Evolutionary conservation across 2,329 filamentous ascomycete species (phyloP).

Genomic region (Sphaceloma murrayae): DNA sequence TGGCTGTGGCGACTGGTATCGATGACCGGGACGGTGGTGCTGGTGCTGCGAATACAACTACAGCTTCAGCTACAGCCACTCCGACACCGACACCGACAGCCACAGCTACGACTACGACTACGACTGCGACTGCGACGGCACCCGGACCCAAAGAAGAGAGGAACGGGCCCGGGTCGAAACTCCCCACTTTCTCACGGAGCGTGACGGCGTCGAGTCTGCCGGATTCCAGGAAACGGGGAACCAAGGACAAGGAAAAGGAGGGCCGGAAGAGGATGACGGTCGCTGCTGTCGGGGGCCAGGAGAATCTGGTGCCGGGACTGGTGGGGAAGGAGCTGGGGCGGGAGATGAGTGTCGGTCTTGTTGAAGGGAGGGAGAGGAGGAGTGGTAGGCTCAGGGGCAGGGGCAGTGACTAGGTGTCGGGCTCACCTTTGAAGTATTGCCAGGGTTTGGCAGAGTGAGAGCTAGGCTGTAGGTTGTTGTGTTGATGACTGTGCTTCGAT

Average conservation of each 20-base stretch:
- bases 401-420: conserved; percentile 2
- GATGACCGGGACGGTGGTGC: too few species aligned
- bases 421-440: background rate
- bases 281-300: conserved; percentile 4
- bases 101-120: background rate
- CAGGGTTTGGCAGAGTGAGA: background rate
- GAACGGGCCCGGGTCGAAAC: background rate
- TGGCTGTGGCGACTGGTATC: too few species aligned
- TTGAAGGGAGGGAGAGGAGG: conserved; percentile 6
- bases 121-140: too few species aligned
- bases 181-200: conserved; percentile 1
- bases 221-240: too few species aligned
- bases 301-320: conserved; percentile 9
- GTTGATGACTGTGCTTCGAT: too few species aligned
- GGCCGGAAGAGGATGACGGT: conserved; percentile 8
- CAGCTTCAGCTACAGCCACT: too few species aligned
- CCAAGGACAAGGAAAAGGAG: background rate
- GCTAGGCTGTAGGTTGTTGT: background rate
- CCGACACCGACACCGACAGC: background rate
- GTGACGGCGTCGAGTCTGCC: background rate
- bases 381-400: conserved; percentile 11
- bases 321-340: background rate
- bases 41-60: too few species aligned
- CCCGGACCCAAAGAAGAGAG: too few species aligned
- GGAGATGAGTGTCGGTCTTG: conserved; percentile 2